Evolutionary conservation across 768 basidiomycete species (phyloP), one percentile per base, ranked within the genome.

Genomic region (Lactarius psammicola): DNA sequence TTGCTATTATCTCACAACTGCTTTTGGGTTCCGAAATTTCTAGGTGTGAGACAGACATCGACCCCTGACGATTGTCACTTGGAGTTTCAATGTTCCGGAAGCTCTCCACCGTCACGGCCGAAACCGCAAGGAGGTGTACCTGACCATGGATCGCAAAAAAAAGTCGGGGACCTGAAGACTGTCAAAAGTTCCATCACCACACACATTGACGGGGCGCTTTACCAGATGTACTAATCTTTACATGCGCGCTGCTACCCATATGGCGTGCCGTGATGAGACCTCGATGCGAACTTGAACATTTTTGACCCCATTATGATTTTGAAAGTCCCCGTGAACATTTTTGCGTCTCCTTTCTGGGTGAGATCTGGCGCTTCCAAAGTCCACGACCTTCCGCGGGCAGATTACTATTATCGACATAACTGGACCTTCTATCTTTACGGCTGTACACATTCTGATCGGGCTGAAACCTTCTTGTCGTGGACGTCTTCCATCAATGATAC

Each of bases 111-210:
- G 26, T 34, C 38, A 30, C 53, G 61, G 53, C 31, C 28, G 23
- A 28, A 51, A 17, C 34, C 49, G 34, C 31, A 23, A 23, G 31
- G 38, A 49, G n/a, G 26, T 31, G 58, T 33, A 36, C 56, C 60
- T 42, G 28, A 11, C 6, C 1, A 18, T 53, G 36, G 51, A 53
- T 20, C n/a, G 36, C 28, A 40, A 62, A 53, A 46, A 34, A 44
- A 30, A 8, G 5, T 33, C 65, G 60, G 65, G 65, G 56, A 62
- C 65, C 65, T 66, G 60, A 57, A 49, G 60, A 4, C 60, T 34
- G 30, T 62, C 51, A 26, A 57, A 62, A 66, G n/a, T 49, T 66
- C n/a, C 56, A 66, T 51, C 9, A 36, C 56, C 60, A 53, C 49
- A 42, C 20, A 31, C 28, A 26, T 18, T 33, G 56, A 20, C 17